A percentile compares a stretch with the other conserved stretches of the same genome.
Conservation (phyloP, 495 filamentous ascomycete species). For the Neurospora sp. region DNA sequence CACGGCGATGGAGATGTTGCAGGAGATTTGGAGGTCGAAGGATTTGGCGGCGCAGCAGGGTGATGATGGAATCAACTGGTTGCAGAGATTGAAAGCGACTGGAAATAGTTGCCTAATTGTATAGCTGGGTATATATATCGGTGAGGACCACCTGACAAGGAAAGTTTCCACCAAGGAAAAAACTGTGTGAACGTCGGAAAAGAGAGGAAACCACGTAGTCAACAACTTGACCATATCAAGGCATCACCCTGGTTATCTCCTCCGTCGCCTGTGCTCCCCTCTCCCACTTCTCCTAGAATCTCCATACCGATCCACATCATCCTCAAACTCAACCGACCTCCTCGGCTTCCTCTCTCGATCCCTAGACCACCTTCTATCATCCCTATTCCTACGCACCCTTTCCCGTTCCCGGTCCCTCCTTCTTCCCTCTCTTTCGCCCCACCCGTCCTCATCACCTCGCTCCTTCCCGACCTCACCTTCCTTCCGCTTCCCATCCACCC, state of each 20-base stretch:
- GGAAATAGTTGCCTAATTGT: slow-evolving; percentile 33
- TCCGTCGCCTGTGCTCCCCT: neutral
- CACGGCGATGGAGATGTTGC: slow-evolving; percentile 31
- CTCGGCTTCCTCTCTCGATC: neutral
- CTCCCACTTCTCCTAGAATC: neutral
- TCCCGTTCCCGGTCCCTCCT: neutral
- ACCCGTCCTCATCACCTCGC: neutral
- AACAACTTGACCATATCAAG: neutral
- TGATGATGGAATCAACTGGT: slow-evolving; percentile 20
- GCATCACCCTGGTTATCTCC: neutral
- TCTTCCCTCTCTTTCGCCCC: neutral
- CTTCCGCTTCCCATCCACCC: neutral
- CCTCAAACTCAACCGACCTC: neutral
- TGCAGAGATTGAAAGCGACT: slow-evolving; percentile 24
- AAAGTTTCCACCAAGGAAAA: neutral
- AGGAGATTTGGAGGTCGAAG: slow-evolving; percentile 29
- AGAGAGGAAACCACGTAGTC: neutral
- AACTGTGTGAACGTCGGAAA: neutral
- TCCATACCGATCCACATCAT: neutral
- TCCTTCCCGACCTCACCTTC: neutral
- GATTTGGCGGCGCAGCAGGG: slow-evolving; percentile 10
- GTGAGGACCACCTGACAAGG: neutral
- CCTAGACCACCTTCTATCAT: neutral
- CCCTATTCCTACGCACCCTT: neutral
- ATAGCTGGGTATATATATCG: slow-evolving; percentile 4